These are phyloP conservation scores for Cordyceps tenuipes DNA, from an alignment of 2,329 filamentous ascomycete genomes.

Conservation along the genomic window DNA sequence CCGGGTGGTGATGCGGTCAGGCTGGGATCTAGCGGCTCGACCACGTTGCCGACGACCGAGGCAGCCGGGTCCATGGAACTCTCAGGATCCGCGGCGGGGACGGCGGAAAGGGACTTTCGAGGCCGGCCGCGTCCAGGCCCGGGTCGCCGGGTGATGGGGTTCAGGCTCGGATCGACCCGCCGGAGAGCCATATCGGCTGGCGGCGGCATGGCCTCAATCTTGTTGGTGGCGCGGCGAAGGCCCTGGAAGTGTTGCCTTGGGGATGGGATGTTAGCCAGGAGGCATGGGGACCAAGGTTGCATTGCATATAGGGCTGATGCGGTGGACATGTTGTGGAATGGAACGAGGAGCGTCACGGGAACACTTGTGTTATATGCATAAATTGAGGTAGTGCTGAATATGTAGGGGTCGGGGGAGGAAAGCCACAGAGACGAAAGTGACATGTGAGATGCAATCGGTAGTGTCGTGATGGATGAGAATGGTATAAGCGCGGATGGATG, in stretches of 20 bases:
- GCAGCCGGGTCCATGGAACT: not conserved
- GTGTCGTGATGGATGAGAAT: not conserved
- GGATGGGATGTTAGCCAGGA: not conserved
- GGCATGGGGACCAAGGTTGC: not conserved
- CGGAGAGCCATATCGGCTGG: slow-evolving; percentile 25
- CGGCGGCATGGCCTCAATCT: slow-evolving; percentile 34
- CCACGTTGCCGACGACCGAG: not conserved
- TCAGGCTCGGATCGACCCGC: slow-evolving; percentile 42
- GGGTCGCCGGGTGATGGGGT: slow-evolving; percentile 52
- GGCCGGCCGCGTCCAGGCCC: slow-evolving; percentile 49
- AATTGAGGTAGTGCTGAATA: not conserved
- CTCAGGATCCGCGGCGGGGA: not conserved
- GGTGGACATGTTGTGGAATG: not conserved
- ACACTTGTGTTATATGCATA: not conserved
- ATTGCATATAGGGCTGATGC: slow-evolving; percentile 1
- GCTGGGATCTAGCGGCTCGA: not conserved
- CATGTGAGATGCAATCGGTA: not conserved
- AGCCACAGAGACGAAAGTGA: not conserved
- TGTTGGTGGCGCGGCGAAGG: slow-evolving; percentile 46
- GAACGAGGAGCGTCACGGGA: not conserved
- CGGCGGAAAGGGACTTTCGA: slow-evolving; percentile 27
- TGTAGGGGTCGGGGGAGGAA: not conserved
- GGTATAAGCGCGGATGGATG: not conserved
- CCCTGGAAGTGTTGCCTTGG: slow-evolving; percentile 53
- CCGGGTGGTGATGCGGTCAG: not conserved